Evolutionary conservation across 768 basidiomycete species (phyloP).

Genomic region (Daedaleopsis sinensis): DNA sequence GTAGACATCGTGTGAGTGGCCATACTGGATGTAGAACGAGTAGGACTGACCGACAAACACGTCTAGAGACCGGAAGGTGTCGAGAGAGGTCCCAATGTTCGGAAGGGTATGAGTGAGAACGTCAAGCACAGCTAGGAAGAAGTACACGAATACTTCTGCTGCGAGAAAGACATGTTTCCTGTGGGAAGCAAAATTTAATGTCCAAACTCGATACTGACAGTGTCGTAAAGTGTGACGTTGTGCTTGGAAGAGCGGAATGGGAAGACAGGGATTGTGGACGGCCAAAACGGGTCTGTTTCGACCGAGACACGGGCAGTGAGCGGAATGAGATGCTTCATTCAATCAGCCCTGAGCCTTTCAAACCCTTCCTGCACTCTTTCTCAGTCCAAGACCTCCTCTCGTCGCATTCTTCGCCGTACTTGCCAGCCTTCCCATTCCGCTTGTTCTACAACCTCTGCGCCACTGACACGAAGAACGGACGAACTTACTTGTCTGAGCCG

Average conservation of each 20-base stretch:
- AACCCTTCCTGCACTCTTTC: no score
- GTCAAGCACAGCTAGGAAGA: slow-evolving; percentile 61
- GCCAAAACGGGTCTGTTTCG: no score
- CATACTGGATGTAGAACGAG: no score
- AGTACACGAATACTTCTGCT: slow-evolving; percentile 64
- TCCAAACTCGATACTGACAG: not conserved
- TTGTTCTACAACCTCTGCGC: not conserved
- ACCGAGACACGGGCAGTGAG: no score
- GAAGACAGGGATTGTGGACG: no score
- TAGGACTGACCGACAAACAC: slow-evolving; percentile 57
- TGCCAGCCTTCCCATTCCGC: not conserved
- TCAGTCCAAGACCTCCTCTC: no score
- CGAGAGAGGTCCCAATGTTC: slow-evolving; percentile 47
- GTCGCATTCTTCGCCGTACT: not conserved
- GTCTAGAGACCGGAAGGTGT: slow-evolving; percentile 57
- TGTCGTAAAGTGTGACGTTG: no score
- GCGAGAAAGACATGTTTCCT: slow-evolving; percentile 63
- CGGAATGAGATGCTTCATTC: no score
- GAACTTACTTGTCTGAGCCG: slow-evolving; percentile 26
- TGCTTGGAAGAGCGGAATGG: not conserved
- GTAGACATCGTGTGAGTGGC: not conserved
- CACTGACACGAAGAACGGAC: not conserved
- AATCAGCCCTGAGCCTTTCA: no score
- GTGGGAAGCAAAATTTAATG: slow-evolving; percentile 5
- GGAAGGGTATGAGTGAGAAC: slow-evolving; percentile 59